Conservation (phyloP, 2,329 filamentous ascomycete species). For the Colletotrichum musicola region DNA sequence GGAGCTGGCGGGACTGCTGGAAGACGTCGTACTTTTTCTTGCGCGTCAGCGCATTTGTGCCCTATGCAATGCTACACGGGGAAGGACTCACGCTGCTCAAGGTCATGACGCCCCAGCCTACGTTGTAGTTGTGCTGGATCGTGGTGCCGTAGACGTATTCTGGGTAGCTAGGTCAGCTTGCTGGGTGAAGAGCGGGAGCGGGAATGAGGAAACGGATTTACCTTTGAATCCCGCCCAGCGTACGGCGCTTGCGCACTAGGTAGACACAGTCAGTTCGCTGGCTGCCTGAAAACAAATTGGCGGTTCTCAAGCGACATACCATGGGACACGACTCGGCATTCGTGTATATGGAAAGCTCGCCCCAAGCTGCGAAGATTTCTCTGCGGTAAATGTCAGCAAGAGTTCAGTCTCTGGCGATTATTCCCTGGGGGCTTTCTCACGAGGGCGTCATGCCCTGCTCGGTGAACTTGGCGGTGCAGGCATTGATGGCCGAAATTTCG, state of each 20-base stretch:
- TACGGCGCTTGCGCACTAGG: constrained; percentile 64
- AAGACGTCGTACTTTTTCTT: constrained; percentile 58
- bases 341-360: constrained; percentile 63
- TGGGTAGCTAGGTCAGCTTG: not conserved
- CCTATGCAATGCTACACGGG: accelerated
- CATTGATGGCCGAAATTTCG: constrained; percentile 35
- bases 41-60: constrained; percentile 42
- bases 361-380: constrained; percentile 58
- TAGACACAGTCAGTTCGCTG: too few species aligned
- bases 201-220: not conserved
- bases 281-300: too few species aligned
- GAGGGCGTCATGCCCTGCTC: constrained; percentile 29
- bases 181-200: too few species aligned
- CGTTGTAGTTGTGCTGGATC: constrained; percentile 56
- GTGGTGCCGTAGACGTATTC: constrained; percentile 68
- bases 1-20: constrained; percentile 53
- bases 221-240: constrained; percentile 65
- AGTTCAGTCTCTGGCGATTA: accelerated
- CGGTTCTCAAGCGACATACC: constrained; percentile 33
- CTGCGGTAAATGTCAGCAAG: not conserved
- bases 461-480: constrained; percentile 28
- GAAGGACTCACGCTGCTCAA: constrained; percentile 20
- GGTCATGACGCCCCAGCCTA: constrained; percentile 27
- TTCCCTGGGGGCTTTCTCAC: not conserved
- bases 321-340: constrained; percentile 70